Conservation (phyloP, 345 rosid genomes). For the Adansonia digitata region DNA sequence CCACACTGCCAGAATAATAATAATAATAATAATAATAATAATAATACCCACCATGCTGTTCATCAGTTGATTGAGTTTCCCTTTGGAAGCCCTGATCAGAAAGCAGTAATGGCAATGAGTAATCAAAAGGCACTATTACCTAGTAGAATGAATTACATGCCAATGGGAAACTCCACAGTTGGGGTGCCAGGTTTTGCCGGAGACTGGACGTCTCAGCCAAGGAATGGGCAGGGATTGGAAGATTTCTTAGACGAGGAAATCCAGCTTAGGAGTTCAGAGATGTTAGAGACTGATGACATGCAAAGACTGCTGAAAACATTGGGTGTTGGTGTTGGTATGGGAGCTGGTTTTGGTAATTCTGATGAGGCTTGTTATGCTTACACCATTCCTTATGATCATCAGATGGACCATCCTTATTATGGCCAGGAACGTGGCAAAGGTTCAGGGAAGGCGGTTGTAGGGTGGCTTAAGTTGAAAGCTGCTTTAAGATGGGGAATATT, state of each 20-base stretch:
- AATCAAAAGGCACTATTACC: slow-evolving; percentile 39
- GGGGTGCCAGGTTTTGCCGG: slow-evolving; percentile 41
- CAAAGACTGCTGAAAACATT: slow-evolving; percentile 72
- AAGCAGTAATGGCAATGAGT: slow-evolving; percentile 28
- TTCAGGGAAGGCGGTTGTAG: slow-evolving; percentile 88
- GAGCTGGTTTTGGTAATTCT: slow-evolving; percentile 41
- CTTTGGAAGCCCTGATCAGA: slow-evolving; percentile 40
- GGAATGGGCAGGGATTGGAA: slow-evolving; percentile 48
- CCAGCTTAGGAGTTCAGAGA: slow-evolving; percentile 72
- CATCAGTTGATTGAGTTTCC: slow-evolving; percentile 61
- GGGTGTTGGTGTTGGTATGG: slow-evolving; percentile 46
- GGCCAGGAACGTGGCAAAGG: slow-evolving; percentile 37
- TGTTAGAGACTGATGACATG: slow-evolving; percentile 87
- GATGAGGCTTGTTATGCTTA: slow-evolving; percentile 58
- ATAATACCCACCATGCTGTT: slow-evolving; percentile 31
- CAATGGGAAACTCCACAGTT: slow-evolving; percentile 36
- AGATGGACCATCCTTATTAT: slow-evolving; percentile 31
- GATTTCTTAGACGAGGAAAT: slow-evolving; percentile 67
- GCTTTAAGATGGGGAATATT: slow-evolving; percentile 97
- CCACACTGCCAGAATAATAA: slow-evolving; percentile 32
- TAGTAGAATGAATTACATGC: slow-evolving; percentile 39
- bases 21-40: no score
- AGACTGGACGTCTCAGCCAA: slow-evolving; percentile 59
- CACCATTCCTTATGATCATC: slow-evolving; percentile 46
- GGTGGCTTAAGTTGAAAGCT: slow-evolving; percentile 91